phyloP scores from a whole-genome alignment of 225 moss, liverwort and hornwort genomes.

The Rhytidiadelphus loreus region DNA sequence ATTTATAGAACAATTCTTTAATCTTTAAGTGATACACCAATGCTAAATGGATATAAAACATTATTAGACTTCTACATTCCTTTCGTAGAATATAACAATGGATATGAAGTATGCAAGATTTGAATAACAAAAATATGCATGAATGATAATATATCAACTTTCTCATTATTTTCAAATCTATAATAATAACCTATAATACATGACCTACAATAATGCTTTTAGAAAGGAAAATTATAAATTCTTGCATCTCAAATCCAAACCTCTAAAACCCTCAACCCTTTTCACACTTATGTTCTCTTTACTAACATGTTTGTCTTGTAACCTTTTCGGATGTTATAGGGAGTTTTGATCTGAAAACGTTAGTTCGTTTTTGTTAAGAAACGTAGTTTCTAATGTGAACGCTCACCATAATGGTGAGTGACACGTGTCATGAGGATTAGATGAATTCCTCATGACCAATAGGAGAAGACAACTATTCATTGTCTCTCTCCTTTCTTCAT shows the following conservation, averaged over 20 bases:
- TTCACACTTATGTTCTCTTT: background rate
- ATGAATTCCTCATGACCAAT: too few species aligned
- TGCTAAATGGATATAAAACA: background rate
- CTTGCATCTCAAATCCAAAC: background rate
- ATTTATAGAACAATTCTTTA: background rate
- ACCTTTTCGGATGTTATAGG: background rate
- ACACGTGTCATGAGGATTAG: too few species aligned
- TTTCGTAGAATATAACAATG: background rate
- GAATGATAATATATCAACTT: background rate
- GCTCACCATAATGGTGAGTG: too few species aligned
- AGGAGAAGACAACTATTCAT: too few species aligned
- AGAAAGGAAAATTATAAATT: background rate
- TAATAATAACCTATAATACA: too few species aligned
- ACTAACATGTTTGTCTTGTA: background rate
- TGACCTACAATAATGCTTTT: background rate
- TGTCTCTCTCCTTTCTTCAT: too few species aligned
- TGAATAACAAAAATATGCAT: background rate
- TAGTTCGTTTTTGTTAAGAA: too few species aligned
- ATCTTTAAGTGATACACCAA: background rate
- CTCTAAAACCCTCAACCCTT: background rate
- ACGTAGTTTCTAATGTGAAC: too few species aligned
- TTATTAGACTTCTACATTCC: background rate
- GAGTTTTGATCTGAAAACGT: background rate
- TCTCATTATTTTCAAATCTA: background rate
- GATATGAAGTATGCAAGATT: background rate